Evolutionary conservation across 1,139 yeast genomes (phyloP), one percentile per base, ranked within the genome.

Genomic region (Suhomyces coccinellae): DNA sequence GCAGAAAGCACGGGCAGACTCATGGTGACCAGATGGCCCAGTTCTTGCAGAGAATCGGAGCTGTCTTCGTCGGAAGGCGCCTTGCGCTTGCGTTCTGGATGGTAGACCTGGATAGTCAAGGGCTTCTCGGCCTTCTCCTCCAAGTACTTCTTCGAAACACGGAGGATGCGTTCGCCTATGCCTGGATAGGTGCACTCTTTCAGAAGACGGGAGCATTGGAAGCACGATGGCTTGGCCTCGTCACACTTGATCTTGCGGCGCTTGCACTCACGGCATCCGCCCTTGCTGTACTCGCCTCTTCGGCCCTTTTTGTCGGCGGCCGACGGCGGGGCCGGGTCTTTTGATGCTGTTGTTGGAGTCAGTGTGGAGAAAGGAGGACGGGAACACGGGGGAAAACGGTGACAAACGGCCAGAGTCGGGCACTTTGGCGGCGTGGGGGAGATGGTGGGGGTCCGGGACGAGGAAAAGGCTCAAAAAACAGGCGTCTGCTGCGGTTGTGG

Each of bases 181-280:
- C 41, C 36, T 41, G 65, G 59, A 43, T 61, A 61, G 33, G 54
- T 48, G 31, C 65, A 61, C 13, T 45, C 51, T 39, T 60, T 61
- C 40, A 51, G 56, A 20, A 61, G 54, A 13, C 65, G 51, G 4
- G 56, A 49, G 44, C 65, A 61, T 38, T 57, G 63, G 58, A 58
- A 55, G 44, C 65, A 61, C 43, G 52, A 52, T 4, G 57, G 57
- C 24, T 57, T 56, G 22, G 56, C 62, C 38, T 61, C 65, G 45
- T 59, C 62, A 41, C 65, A 61, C 40, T 61, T 61, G 52, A 61
- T 61, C 41, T 61, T 61, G 28, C 65, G 56, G 13, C 65, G 59
- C 38, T 61, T 61, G 53, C 65, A 61, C 45, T 61, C 65, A 11
- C 58, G 55, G 46, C 65, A 61, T n/a, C 65, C 65, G 13, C 55